Base-by-base conservation (phyloP, 768 basidiomycete species). In the Coprinopsis sp. region DNA sequence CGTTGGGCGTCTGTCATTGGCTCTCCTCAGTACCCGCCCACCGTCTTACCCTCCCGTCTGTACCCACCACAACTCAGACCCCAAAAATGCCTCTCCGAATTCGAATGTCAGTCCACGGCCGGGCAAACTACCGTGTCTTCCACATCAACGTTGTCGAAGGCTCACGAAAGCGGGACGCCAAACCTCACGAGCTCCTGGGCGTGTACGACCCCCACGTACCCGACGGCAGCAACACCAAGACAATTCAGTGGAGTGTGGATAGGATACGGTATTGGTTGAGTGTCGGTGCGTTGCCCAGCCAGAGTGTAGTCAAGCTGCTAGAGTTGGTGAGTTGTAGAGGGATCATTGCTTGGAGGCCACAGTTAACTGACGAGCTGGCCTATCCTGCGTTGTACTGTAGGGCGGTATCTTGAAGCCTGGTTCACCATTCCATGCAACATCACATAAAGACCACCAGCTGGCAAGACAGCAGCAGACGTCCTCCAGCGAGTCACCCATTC, bases 201-300 rank as follows among this genome's bases (percentile, higher is more conserved):
- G 73, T 87, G 37, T 96, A 87, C 69, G 73, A 90, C 63, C 92
- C 91, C 3, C 80, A 75, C 52, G 65, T 79, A 37, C 64, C 63
- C 40, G 70, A 61, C 14, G 76, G 72, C 29, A 63, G 72, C 49
- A 64, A 69, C 19, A 73, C 78, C 54, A 95, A 93, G 66, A 81
- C 78, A 27, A 72, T 97, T 46, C 78, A 84, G 55, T 97, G 94
- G 93, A 92, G 91, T 64, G 83, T 85, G 21, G 84, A 89, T 56
- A 80, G 95, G 61, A 90, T 98, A 62, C 75, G 76, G 49, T 91
- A 89, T 59, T 98, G 95, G 95, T 64, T 97, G 30, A 75, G 75
- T 27, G 79, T 85, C 14, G 94, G 93, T 0, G 95, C 95, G 27
- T 64, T 77, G 50, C 95, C 95, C 1, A 86, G 81, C 36, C 82